Conservation (phyloP, 1,139 yeast species). For the Scheffersomyces illinoinensis region DNA sequence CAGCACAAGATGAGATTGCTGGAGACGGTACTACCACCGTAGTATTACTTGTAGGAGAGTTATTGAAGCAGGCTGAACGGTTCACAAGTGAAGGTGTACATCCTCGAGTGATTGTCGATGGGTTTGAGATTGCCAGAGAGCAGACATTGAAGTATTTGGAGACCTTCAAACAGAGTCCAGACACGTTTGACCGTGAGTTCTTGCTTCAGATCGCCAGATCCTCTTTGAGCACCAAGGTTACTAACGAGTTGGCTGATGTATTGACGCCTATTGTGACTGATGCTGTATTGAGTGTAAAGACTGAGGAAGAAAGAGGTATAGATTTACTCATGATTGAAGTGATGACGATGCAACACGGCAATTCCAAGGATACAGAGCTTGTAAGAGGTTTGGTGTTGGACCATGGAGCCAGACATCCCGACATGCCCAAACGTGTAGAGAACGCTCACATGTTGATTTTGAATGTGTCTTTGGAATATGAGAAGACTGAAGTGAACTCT, state of each 20-base stretch:
- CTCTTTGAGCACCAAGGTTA: conserved; percentile 84
- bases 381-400: conserved; percentile 91
- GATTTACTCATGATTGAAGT: conserved; percentile 98
- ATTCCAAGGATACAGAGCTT: conserved; percentile 79
- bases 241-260: conserved; percentile 70
- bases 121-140: conserved; percentile 86
- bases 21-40: conserved; percentile 99
- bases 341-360: conserved; percentile 96
- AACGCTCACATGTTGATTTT: conserved; percentile 85
- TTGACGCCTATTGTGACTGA: conserved; percentile 95
- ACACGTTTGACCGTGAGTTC: conserved; percentile 74
- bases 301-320: conserved; percentile 49
- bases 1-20: conserved; percentile 97
- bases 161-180: conserved; percentile 51
- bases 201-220: conserved; percentile 89
- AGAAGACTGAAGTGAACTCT: conserved; percentile 96
- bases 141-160: conserved; percentile 72
- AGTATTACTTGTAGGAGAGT: conserved; percentile 89
- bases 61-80: conserved; percentile 92
- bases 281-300: conserved; percentile 80
- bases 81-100: conserved; percentile 92
- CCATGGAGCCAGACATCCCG: conserved; percentile 99
- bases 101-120: conserved; percentile 92
- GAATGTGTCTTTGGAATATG: conserved; percentile 94
- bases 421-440: conserved; percentile 88